These are phyloP conservation scores for Blastocrithidia nonstop DNA, from an alignment of 208 protist species.

Conservation along the genomic window DNA sequence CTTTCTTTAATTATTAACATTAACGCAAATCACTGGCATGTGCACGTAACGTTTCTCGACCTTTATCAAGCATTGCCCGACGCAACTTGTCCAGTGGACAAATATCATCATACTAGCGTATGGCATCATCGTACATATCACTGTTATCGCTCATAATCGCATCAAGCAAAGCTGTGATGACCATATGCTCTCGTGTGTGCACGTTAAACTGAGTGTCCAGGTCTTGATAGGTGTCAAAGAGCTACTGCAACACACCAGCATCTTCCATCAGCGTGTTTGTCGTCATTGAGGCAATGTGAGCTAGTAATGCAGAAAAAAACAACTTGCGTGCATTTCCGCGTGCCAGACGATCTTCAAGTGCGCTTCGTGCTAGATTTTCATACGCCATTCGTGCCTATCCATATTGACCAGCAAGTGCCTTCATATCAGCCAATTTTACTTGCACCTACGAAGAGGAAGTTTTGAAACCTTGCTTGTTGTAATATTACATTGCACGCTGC, in stretches of 20 bases:
- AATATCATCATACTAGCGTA: slow-evolving; percentile 68
- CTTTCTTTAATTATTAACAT: not conserved
- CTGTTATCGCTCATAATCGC: slow-evolving; percentile 45
- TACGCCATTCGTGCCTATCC: slow-evolving; percentile 39
- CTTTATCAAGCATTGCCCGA: slow-evolving; percentile 61
- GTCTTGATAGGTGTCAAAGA: slow-evolving; percentile 69
- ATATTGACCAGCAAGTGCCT: slow-evolving; percentile 53
- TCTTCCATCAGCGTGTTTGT: slow-evolving; percentile 37
- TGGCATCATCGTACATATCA: slow-evolving; percentile 44
- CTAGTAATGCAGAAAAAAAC: slow-evolving; percentile 68
- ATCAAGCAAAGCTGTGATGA: slow-evolving; percentile 60
- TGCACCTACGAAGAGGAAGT: slow-evolving; percentile 51
- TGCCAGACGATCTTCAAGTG: slow-evolving; percentile 53
- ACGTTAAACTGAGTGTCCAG: slow-evolving; percentile 79
- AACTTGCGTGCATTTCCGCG: slow-evolving; percentile 56
- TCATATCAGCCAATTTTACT: slow-evolving; percentile 56
- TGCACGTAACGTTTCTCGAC: slow-evolving; percentile 36
- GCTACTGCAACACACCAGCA: slow-evolving; percentile 44
- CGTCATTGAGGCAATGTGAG: slow-evolving; percentile 55
- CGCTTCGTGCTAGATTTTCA: slow-evolving; percentile 49
- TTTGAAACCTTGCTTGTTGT: slow-evolving; percentile 42
- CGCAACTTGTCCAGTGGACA: slow-evolving; percentile 42
- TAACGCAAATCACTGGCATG: slow-evolving; percentile 41
- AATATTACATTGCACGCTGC: slow-evolving; percentile 44
- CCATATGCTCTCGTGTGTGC: slow-evolving; percentile 74